phyloP scores from a whole-genome alignment of 306 rosid genomes.

The Castanopsis chinensis region DNA sequence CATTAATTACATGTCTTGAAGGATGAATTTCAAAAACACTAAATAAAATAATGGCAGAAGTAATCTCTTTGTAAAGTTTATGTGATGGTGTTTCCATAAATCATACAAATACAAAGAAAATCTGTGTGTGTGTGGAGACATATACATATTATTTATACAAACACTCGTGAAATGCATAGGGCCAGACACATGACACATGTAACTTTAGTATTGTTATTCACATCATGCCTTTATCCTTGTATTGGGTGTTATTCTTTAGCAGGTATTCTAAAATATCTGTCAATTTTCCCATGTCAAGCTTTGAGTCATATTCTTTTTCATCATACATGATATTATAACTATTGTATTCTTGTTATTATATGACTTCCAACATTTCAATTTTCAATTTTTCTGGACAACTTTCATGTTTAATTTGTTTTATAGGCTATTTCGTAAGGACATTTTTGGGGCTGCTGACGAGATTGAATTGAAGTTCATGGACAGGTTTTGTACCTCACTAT shows the following conservation, averaged over 20 bases:
- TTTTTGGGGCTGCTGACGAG: conserved; percentile 94
- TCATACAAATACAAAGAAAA: not conserved
- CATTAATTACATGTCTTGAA: not conserved
- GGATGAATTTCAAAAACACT: not conserved
- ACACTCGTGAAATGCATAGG: not conserved
- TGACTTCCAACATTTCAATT: not conserved
- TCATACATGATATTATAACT: not conserved
- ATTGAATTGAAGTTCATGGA: conserved; percentile 91
- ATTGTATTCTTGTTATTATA: not conserved
- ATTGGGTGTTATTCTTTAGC: not conserved
- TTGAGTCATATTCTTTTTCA: not conserved
- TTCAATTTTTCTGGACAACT: not conserved
- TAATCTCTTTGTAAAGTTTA: not conserved
- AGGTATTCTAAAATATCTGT: not conserved
- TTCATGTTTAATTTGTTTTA: conserved; percentile 21
- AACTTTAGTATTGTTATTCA: not conserved
- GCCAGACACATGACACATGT: not conserved
- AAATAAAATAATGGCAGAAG: not conserved
- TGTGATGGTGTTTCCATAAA: not conserved
- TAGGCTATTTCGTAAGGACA: conserved; percentile 87
- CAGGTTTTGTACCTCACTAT: conserved; percentile 52
- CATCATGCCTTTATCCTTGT: not conserved
- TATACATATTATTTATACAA: not conserved
- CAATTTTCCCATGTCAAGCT: not conserved
- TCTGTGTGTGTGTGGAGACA: not conserved